Conservation (phyloP, 495 filamentous ascomycete genomes). For the Trichocladium uniseriatum region DNA sequence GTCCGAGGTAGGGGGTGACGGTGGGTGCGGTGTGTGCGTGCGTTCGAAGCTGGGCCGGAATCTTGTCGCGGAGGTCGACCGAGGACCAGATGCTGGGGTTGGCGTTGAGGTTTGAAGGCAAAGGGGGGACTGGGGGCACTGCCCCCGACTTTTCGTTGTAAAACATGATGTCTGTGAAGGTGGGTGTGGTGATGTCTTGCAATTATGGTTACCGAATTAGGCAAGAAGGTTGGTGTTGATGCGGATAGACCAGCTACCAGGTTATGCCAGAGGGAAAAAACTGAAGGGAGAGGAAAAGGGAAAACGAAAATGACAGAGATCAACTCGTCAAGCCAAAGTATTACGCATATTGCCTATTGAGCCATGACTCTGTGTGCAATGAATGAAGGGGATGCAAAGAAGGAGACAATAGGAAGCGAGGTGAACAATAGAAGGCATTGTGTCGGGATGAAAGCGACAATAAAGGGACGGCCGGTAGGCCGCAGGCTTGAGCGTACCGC, state of each 20-base stretch:
- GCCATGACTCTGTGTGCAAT: slow-evolving; percentile 14
- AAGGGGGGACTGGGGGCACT: slow-evolving; percentile 15
- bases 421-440: slow-evolving; percentile 17
- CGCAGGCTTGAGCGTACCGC: neutral
- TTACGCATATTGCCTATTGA: slow-evolving; percentile 9
- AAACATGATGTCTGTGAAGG: slow-evolving; percentile 16
- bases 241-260: slow-evolving; percentile 19
- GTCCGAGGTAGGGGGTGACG: slow-evolving; percentile 87
- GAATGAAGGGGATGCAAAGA: neutral
- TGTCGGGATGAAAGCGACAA: neutral
- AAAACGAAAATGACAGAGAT: slow-evolving; percentile 5
- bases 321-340: slow-evolving; percentile 5
- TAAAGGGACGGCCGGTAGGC: neutral
- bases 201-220: slow-evolving; percentile 7
- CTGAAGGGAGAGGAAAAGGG: slow-evolving; percentile 8
- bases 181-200: slow-evolving; percentile 1
- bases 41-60: slow-evolving; percentile 6
- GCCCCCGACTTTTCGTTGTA: slow-evolving; percentile 20
- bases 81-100: slow-evolving; percentile 20
- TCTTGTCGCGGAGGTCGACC: slow-evolving; percentile 10
- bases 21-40: slow-evolving; percentile 23
- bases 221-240: slow-evolving; percentile 2
- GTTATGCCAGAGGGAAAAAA: slow-evolving; percentile 6
- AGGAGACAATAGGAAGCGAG: neutral
- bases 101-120: slow-evolving; percentile 19